Evolutionary conservation across 306 rosid genomes (phyloP).

Genomic region (Leucaena leucocephala): DNA sequence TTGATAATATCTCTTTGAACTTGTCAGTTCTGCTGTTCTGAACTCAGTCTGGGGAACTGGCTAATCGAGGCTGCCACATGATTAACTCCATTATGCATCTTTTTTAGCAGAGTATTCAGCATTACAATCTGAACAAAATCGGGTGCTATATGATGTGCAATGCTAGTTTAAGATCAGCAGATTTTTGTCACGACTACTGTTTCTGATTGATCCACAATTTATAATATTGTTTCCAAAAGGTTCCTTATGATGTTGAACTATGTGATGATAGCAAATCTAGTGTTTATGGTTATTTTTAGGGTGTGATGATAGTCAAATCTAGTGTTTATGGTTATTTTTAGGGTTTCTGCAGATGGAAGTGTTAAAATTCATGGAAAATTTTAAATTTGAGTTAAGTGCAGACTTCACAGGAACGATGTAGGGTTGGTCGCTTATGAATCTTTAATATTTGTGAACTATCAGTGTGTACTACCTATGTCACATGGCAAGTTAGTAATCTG

Average conservation of each 20-base stretch:
- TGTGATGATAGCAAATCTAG: constrained; percentile 27
- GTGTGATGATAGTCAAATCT: constrained; percentile 25
- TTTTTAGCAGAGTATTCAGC: constrained; percentile 38
- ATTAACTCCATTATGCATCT: constrained; percentile 13
- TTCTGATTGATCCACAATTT: constrained; percentile 24
- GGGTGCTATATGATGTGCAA: constrained; percentile 18
- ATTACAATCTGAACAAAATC: constrained; percentile 30
- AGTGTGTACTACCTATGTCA: background rate
- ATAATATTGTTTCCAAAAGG: constrained; percentile 24
- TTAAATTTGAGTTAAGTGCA: background rate
- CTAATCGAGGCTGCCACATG: constrained; percentile 19
- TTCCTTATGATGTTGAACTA: constrained; percentile 11
- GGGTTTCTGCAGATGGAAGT: constrained; percentile 10
- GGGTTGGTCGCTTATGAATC: constrained; percentile 15
- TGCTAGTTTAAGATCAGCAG: background rate
- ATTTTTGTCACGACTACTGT: constrained; percentile 26
- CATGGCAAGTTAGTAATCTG: background rate
- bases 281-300: constrained; percentile 21
- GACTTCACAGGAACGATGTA: constrained; percentile 9
- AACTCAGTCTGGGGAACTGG: constrained; percentile 34
- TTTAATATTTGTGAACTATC: constrained; percentile 6
- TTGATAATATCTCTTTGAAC: constrained; percentile 43
- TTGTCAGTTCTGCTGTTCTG: constrained; percentile 36
- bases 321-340: constrained; percentile 23
- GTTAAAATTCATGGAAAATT: constrained; percentile 12